Base-by-base conservation (phyloP, 768 basidiomycete genomes). In the Pluteus cervinus region DNA sequence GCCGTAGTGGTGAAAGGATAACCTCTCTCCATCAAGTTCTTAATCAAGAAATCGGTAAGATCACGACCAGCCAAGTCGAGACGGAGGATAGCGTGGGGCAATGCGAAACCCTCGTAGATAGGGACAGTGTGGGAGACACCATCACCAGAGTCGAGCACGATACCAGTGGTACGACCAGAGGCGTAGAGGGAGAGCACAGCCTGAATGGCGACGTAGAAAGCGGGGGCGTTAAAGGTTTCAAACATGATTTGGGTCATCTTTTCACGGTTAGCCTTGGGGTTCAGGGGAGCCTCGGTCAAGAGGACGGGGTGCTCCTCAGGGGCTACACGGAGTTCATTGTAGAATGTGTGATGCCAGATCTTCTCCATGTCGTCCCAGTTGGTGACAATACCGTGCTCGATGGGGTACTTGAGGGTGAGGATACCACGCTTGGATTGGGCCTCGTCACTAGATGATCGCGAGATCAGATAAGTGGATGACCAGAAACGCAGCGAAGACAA, bases 311-410 rank as follows among this genome's bases (percentile, higher is more conserved):
- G 86, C 69, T 90, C 87, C 62, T 92, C 87, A 20, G 89, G 88
- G 4, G 87, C 88, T 50, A 92, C 87, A 66, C 88, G 87, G 43
- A 90, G 80, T 63, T 90, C 89, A 60, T 92, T 92, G 78, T 89
- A 93, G 66, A 93, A 94, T 22, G 91, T 92, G 71, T 93, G 90
- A 62, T 92, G 89, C 90, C 90, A 94, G 61, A 93, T 93, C 70
- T 93, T 92, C 71, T 94, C 92, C 90, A 93, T 93, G 65, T 93
- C 91, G 54, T 93, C 92, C 92, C 92, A 96, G 79, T 96, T 92
- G 63, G 90, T 92, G 60, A 94, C 86, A 56, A 90, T 85, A 64
- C 88, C 87, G 67, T 90, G 88, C 61, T 91, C 86, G 50, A 90
- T 90, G 36, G 88, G 91, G 68, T 94, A 90, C 67, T 92, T 91